Evolutionary conservation across 2,329 filamentous ascomycete genomes (phyloP).

Genomic region (Xylariaceae sp.): DNA sequence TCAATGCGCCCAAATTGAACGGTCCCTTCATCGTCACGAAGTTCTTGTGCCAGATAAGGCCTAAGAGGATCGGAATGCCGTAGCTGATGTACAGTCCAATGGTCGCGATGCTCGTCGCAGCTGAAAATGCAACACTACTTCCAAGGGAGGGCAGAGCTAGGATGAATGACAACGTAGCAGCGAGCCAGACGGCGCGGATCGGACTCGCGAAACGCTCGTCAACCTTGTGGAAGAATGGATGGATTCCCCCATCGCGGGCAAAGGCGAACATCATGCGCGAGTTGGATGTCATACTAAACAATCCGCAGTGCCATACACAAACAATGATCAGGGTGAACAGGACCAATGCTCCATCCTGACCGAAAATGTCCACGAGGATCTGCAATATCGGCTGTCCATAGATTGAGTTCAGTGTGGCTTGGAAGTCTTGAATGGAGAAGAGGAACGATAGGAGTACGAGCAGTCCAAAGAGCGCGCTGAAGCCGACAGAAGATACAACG

Average conservation of each 20-base stretch:
- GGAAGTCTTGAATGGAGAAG: conserved; percentile 57
- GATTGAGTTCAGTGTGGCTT: conserved; percentile 39
- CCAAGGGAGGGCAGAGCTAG: conserved; percentile 54
- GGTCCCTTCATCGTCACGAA: conserved; percentile 51
- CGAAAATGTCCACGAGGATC: conserved; percentile 55
- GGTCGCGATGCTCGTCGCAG: conserved; percentile 57
- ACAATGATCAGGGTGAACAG: conserved; percentile 54
- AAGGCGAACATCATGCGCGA: conserved; percentile 59
- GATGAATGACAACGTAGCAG: conserved; percentile 49
- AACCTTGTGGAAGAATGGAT: conserved; percentile 51
- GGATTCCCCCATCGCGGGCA: conserved; percentile 52
- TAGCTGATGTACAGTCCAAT: conserved; percentile 57
- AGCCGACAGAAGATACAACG: conserved; percentile 53
- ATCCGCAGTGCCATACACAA: conserved; percentile 58
- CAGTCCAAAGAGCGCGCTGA: conserved; percentile 37
- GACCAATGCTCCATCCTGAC: conserved; percentile 51
- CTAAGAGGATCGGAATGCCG: conserved; percentile 47
- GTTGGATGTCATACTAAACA: conserved; percentile 55
- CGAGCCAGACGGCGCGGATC: conserved; percentile 52
- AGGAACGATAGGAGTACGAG: conserved; percentile 50
- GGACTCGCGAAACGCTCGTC: conserved; percentile 47
- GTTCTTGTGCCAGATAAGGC: conserved; percentile 46
- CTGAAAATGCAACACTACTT: conserved; percentile 51
- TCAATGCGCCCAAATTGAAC: conserved; percentile 47
- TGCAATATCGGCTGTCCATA: conserved; percentile 54